phyloP scores from a whole-genome alignment of 2,329 filamentous ascomycete species.

The Coniochaeta sp. region DNA sequence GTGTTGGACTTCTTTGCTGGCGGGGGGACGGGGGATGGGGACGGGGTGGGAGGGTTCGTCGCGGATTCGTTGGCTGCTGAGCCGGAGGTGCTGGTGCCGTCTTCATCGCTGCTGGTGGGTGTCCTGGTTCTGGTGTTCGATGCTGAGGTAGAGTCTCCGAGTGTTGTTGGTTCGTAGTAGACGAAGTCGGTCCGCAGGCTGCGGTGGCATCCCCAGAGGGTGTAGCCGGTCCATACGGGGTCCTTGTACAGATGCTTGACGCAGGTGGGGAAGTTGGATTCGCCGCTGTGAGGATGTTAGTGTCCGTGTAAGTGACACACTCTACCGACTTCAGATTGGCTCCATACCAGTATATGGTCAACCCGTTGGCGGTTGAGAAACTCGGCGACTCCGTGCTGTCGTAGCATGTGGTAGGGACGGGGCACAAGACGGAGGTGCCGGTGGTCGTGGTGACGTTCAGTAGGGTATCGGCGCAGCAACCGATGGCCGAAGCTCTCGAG shows the following conservation, averaged over 20 bases:
- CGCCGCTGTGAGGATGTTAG: slow-evolving; percentile 11
- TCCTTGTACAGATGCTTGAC: slow-evolving; percentile 22
- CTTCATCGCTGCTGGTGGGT: neutral
- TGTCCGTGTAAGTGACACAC: too few species aligned
- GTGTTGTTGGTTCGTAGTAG: slow-evolving; percentile 12
- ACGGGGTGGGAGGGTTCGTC: neutral
- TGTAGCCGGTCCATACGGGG: slow-evolving; percentile 17
- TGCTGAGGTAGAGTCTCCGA: neutral
- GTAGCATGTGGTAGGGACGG: slow-evolving; percentile 20
- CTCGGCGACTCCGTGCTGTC: slow-evolving; percentile 15
- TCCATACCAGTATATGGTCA: slow-evolving; percentile 24
- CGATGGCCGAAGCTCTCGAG: slow-evolving; percentile 16
- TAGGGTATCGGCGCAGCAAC: slow-evolving; percentile 22
- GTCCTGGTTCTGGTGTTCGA: neutral
- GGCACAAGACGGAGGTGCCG: slow-evolving; percentile 8
- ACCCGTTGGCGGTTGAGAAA: slow-evolving; percentile 17
- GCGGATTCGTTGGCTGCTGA: neutral
- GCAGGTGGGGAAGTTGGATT: slow-evolving; percentile 18
- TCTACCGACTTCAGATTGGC: neutral
- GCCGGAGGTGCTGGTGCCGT: neutral
- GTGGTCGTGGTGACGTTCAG: neutral
- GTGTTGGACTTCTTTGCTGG: slow-evolving; percentile 5
- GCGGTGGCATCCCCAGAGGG: slow-evolving; percentile 21
- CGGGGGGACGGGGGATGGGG: neutral
- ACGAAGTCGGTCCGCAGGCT: slow-evolving; percentile 14